phyloP scores from a whole-genome alignment of 345 rosid genomes.

The Melaleuca alternifolia region DNA sequence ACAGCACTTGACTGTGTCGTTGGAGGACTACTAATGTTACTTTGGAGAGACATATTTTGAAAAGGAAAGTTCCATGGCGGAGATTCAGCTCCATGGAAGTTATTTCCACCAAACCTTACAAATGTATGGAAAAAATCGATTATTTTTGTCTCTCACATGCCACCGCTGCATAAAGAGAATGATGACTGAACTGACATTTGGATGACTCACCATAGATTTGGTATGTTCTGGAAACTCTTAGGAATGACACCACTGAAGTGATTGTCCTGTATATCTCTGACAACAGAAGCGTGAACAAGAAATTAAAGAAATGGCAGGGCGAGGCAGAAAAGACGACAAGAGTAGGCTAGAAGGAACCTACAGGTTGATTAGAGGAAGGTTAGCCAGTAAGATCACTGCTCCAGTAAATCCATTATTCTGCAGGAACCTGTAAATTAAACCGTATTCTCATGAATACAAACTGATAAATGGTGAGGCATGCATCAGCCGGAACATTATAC shows the following conservation, averaged over 20 bases:
- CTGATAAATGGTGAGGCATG: not conserved
- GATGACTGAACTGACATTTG: not conserved
- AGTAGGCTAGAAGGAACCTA: constrained; percentile 18
- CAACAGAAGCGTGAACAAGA: constrained; percentile 11
- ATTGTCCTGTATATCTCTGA: constrained; percentile 73
- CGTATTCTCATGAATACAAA: not conserved
- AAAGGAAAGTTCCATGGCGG: constrained; percentile 76
- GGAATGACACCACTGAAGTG: constrained; percentile 86
- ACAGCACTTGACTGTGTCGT: constrained; percentile 65
- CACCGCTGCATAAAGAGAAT: not conserved
- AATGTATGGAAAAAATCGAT: not conserved
- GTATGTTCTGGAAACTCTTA: constrained; percentile 63
- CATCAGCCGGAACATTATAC: not conserved
- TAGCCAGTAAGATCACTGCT: constrained; percentile 68
- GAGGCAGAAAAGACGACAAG: not conserved
- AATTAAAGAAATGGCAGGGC: not conserved
- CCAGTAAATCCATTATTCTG: constrained; percentile 83
- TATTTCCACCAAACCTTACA: constrained; percentile 73
- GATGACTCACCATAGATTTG: constrained; percentile 57
- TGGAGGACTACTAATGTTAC: constrained; percentile 53
- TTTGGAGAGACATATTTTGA: constrained; percentile 23
- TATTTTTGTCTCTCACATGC: not conserved
- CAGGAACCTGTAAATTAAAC: constrained; percentile 43
- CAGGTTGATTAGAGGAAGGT: constrained; percentile 72
- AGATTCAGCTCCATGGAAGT: constrained; percentile 41